Base-by-base conservation (phyloP, 2,329 filamentous ascomycete genomes). In the Claviceps arundinis region DNA sequence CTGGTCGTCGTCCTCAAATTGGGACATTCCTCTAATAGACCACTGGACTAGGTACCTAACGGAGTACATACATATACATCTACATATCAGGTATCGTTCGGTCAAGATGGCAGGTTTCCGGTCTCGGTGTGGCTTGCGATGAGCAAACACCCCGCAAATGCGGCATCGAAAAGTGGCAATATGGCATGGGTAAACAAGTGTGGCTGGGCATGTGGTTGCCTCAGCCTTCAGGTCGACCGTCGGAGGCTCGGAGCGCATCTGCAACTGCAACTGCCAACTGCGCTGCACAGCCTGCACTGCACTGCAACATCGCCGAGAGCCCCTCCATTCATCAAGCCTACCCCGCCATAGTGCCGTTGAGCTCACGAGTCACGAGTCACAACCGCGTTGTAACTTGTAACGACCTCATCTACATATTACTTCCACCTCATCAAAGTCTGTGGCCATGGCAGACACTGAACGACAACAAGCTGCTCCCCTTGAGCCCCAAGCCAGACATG, bases 381-480 rank as follows among this genome's bases (percentile, higher is more conserved):
- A 44, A 19, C 42, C 24, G 42, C 42, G 14, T 26, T 22, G 19
- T 22, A 16, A 24, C 42, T n/a, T n/a, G n/a, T n/a, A n/a, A n/a
- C n/a, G 24, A 24, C 13, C 42, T 22, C 42, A 22, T 22, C 9
- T 14, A 5, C 17, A n/a, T 19, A 26, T 19, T 41, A 19, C 26
- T 50, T 51, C 26, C 24, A 51, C 50, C 47, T n/a, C 46, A 22
- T 54, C 51, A 17, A 51, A 56, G 57, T 60, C 59, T 61, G 55
- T 58, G 62, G 60, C 57, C 57, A 81, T 81, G 78, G 75, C 77
- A 61, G 78, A 81, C 59, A 66, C 68, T 51, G 75, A 78, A 57
- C 68, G 73, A 26, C 68, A 73, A 52, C 56, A 68, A 52, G 74
- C 76, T 50, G 67, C 58, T 50, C 59, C 64, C 48, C 58, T 65